Evolutionary conservation across 305 asterid species (phyloP), one percentile per base, ranked within the genome.

Genomic region (Plantago rigida): DNA sequence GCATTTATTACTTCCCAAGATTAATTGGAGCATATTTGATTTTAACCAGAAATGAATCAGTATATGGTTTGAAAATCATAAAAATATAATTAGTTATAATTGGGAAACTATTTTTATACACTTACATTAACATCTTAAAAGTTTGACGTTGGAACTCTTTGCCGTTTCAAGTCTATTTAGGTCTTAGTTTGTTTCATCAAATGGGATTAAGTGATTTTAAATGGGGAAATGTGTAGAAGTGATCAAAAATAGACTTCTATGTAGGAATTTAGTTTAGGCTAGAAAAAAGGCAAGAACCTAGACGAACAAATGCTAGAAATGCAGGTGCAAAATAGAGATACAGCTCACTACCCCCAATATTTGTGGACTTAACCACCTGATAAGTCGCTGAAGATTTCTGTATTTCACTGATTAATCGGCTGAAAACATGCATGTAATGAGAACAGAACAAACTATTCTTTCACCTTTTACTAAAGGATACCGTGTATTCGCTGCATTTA

Each of bases 1-100:
- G 54, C 15, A 60, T 28, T 45, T 60, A 60, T 46, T 22, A 13
- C 54, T 3, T 59, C 46, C 54, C 64, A 22, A 5, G 31, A 59
- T 1, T 26, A 26, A 17, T 7, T 42, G 49, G 19, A 10, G 36
- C 34, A 28, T 28, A 26, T 15, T 53, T 29, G 36, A n/a, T 59
- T 14, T 46, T 12, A 47, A 47, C 42, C 41, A 44, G 52, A 59
- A 9, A 46, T 39, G 53, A 59, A 51, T 19, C 10, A 15, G 10
- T 42, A 3, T 19, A 34, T 39, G 5, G 3, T 41, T 59, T 59
- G 7, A 9, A 12, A 44, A 59, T n/a, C 12, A 19, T 15, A 19
- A 26, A 45, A 11, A 19, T 10, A 22, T 56, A 19, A 34, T 7
- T 53, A 55, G 9, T 52, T 22, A 52, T 26, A 6, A 22, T 52